Evolutionary conservation across 2,329 filamentous ascomycete genomes (phyloP).

Genomic region (Periglandula ipomoeae): DNA sequence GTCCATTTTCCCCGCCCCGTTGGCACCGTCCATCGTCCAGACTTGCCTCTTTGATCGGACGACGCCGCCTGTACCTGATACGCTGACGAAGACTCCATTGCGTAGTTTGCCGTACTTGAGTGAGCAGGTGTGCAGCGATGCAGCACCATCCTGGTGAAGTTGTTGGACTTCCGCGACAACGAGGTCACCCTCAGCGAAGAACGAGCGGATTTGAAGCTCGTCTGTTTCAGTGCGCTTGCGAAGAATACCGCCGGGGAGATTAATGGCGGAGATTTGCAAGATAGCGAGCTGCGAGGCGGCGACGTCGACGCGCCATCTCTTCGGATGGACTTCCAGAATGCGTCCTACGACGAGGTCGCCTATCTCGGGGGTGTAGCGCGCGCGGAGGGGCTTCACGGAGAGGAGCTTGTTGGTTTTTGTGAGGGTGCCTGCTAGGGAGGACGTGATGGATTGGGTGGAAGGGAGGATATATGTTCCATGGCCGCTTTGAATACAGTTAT

Average conservation of each 20-base stretch:
- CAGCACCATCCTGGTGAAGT: constrained; percentile 75
- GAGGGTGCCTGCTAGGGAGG: constrained; percentile 83
- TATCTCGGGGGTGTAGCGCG: constrained; percentile 91
- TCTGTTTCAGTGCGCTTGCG: constrained; percentile 89
- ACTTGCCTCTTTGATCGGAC: constrained; percentile 78
- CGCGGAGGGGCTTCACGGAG: constrained; percentile 80
- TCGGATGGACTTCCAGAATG: constrained; percentile 88
- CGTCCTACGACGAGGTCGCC: constrained; percentile 91
- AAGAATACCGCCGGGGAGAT: constrained; percentile 86
- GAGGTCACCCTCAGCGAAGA: constrained; percentile 91
- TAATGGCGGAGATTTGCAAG: constrained; percentile 82
- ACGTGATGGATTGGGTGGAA: constrained; percentile 61
- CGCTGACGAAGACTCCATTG: constrained; percentile 82
- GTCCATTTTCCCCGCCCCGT: constrained; percentile 60
- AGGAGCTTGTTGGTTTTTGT: constrained; percentile 95
- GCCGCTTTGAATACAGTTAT: too few relatives aligned
- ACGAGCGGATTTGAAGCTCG: constrained; percentile 93
- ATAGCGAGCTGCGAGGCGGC: constrained; percentile 77
- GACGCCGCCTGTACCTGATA: constrained; percentile 75
- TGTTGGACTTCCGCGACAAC: constrained; percentile 92
- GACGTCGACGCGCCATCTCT: constrained; percentile 92
- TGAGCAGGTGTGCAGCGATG: constrained; percentile 79
- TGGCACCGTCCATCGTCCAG: constrained; percentile 61
- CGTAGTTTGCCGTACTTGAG: constrained; percentile 92
- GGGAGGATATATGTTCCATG: constrained; percentile 79